Evolutionary conservation across 2,329 filamentous ascomycete genomes (phyloP), one percentile per base, ranked within the genome.

Genomic region (Fusarium fracticaudum): DNA sequence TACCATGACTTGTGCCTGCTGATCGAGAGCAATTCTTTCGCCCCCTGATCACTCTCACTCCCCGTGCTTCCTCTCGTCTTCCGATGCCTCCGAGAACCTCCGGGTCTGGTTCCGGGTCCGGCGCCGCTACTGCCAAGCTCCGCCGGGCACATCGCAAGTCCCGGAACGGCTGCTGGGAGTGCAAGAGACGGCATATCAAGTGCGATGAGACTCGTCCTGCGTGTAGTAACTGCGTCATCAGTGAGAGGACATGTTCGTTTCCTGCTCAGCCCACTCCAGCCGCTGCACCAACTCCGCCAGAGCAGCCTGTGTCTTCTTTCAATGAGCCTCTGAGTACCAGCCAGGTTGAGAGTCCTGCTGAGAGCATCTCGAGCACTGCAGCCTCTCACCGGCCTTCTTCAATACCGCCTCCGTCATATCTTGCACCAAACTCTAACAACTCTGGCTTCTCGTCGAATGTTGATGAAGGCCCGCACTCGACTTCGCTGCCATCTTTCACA

Each of bases 171-270:
- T 84, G 83, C 69, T 79, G 71, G 64, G 82, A 83, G 70, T 85
- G 83, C 76, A 85, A 85, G 76, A 71, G 81, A 22, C 79, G 83
- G 4, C 83, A 85, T 50, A 83, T 84, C 61, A 84, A 83, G 41
- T 86, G 85, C 76, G 85, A 86, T 62, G 84, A 86, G 74, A 79
- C 71, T 13, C 80, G 80, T 8, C 85, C 85, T 4, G 65, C 79
- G 2, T 86, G 85, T 67, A 80, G 79, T 50, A 84, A 85, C 66
- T 86, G 84, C 71, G 74, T 78, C 26, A 80, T 81, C 48, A 81
- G 81, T 45, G 79, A 83, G 57, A 78, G 81, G 12, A 64, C 68
- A 12, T 86, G 84, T 65, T 81, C 81, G 0, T 86, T 81, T 50
- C 81, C 64, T 37, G 53, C 47, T 20, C 31, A 54, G 24, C 51